Evolutionary conservation across 768 basidiomycete species (phyloP), one percentile per base, ranked within the genome.

Genomic region (Serendipita sp.): DNA sequence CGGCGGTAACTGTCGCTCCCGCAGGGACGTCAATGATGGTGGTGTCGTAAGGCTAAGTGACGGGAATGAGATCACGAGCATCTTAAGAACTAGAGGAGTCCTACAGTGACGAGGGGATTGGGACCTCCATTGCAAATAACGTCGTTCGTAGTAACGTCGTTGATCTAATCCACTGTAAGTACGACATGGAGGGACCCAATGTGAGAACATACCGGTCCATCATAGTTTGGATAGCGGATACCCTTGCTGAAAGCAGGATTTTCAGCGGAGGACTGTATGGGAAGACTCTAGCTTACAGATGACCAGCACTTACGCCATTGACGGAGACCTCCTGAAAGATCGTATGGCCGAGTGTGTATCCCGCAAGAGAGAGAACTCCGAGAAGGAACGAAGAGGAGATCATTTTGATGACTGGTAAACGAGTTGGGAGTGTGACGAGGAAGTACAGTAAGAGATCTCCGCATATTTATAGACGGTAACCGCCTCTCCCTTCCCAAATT

Each of bases 111-210:
- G 2, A 68, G 62, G 8, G 67, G 67, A 28, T 67, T 68, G 11
- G 63, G 65, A 18, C 66, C 67, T 16, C 67, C 67, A 46, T 68
- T 68, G 67, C 67, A 68, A 15, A 65, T 68, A 1, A 68, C 34
- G 18, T 54, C 78, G 71, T 81, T 81, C 0, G 80, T 81, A 3
- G 76, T 80, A 8, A 83, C 81, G 69, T 83, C 79, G 16, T 71
- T 80, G 65, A 85, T 81, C 15, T 82, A 81, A 81, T 82, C 63
- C 38, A 4, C 30, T 45, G 3, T 58, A 3, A 54, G 32, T 16
- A 15, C 13, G 48, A 15, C 10, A 15, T 2, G 3, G 24, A 28
- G 1, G n/a, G 16, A 15, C 35, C 53, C 46, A 35, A 30, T 18
- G 32, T 75, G 71, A 58, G 78, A 68, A 68, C 80, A 79, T 18